phyloP scores from a whole-genome alignment of 495 filamentous ascomycete species.

The Xylaria nigripes region DNA sequence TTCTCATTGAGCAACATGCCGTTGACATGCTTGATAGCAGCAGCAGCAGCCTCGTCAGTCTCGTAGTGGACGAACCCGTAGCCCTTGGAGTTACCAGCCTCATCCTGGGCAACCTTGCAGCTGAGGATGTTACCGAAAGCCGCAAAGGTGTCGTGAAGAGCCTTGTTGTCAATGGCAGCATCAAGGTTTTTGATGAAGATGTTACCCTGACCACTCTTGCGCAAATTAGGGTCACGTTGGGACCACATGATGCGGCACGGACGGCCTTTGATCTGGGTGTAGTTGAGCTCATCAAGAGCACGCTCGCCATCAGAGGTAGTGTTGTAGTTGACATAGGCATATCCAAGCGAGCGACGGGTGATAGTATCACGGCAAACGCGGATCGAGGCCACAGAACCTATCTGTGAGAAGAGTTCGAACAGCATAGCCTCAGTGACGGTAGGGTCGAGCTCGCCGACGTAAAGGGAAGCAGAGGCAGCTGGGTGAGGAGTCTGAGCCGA shows the following conservation, averaged over 20 bases:
- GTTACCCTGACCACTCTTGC: slow-evolving; percentile 99
- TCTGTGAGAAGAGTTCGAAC: slow-evolving; percentile 99
- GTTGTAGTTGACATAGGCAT: slow-evolving; percentile 99
- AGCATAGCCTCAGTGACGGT: slow-evolving; percentile 99
- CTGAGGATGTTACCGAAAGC: slow-evolving; percentile 98
- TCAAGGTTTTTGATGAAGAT: slow-evolving; percentile 99
- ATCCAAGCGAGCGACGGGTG: slow-evolving; percentile 95
- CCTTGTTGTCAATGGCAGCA: slow-evolving; percentile 98
- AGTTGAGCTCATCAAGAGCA: slow-evolving; percentile 98
- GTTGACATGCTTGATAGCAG: slow-evolving; percentile 99
- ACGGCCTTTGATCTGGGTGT: slow-evolving; percentile 97
- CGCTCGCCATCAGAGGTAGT: slow-evolving; percentile 93
- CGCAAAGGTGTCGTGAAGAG: slow-evolving; percentile 97
- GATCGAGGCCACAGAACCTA: slow-evolving; percentile 97
- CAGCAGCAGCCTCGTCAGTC: slow-evolving; percentile 92
- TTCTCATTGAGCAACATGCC: slow-evolving; percentile 99
- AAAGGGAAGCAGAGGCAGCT: slow-evolving; percentile 92
- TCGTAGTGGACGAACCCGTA: slow-evolving; percentile 99
- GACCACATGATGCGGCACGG: slow-evolving; percentile 99
- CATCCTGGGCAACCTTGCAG: slow-evolving; percentile 99
- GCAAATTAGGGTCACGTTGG: slow-evolving; percentile 95
- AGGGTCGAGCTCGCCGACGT: slow-evolving; percentile 96
- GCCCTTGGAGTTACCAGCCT: slow-evolving; percentile 90
- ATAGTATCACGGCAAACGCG: slow-evolving; percentile 99
- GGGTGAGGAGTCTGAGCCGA: slow-evolving; percentile 61